phyloP scores from a whole-genome alignment of 23 red algal species.

The Gracilariopsis chorda region DNA sequence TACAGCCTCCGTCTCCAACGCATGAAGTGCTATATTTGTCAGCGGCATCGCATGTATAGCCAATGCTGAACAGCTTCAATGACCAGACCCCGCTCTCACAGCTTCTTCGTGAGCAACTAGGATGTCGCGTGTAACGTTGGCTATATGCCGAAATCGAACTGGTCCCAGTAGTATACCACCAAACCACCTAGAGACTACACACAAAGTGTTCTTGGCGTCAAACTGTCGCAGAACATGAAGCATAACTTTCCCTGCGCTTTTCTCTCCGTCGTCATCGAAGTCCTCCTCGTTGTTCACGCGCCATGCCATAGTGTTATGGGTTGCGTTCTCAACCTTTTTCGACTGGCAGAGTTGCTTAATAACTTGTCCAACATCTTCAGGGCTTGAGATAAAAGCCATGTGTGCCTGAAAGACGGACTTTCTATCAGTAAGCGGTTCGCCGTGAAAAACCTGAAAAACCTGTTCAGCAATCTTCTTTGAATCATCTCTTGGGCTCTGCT shows the following conservation, averaged over 20 bases:
- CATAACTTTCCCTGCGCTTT: slow-evolving; percentile 38
- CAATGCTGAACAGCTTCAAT: too few relatives aligned
- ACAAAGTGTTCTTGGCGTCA: background rate
- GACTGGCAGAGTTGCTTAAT: background rate
- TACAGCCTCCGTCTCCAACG: too few relatives aligned
- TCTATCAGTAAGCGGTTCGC: slow-evolving; percentile 37
- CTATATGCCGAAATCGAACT: slow-evolving; percentile 53
- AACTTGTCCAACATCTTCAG: slow-evolving; percentile 1
- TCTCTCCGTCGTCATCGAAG: slow-evolving; percentile 66
- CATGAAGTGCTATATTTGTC: too few relatives aligned
- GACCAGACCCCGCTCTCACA: too few relatives aligned
- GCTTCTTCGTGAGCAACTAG: background rate
- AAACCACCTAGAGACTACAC: slow-evolving; percentile 69
- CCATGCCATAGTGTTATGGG: slow-evolving; percentile 41
- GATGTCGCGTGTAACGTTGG: slow-evolving; percentile 41
- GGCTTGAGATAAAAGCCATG: background rate
- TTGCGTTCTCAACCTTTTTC: slow-evolving; percentile 27
- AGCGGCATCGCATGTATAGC: too few relatives aligned
- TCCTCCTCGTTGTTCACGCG: slow-evolving; percentile 25
- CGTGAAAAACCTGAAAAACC: slow-evolving; percentile 5
- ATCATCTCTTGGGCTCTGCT: background rate
- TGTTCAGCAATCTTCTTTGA: background rate
- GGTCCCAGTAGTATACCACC: slow-evolving; percentile 56
- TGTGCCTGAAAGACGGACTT: slow-evolving; percentile 71
- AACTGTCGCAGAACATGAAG: slow-evolving; percentile 36